These are phyloP conservation scores for Penicillium sp. DNA, from an alignment of 2,329 filamentous ascomycete species.

Conservation along the genomic window DNA sequence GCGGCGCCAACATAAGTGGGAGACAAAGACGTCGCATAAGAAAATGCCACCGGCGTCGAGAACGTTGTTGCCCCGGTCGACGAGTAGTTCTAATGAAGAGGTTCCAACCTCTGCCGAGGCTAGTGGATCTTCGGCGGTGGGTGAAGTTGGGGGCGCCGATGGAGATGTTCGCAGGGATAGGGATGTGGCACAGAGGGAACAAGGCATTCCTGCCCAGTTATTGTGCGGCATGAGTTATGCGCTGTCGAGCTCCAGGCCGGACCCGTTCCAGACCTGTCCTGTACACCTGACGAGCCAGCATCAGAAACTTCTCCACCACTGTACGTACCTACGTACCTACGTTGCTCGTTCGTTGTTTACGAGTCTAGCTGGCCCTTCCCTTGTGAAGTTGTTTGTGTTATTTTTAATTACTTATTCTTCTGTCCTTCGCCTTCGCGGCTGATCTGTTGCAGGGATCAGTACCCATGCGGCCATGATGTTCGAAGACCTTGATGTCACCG, in stretches of 20 bases:
- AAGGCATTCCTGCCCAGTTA: constrained; percentile 24
- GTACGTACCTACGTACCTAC: constrained; percentile 26
- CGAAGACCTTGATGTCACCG: constrained; percentile 28
- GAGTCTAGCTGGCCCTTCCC: no score
- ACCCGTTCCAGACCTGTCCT: constrained; percentile 45
- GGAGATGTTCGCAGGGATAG: background rate
- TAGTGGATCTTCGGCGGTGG: no score
- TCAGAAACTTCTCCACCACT: constrained; percentile 45
- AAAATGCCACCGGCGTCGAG: background rate
- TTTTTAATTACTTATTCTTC: no score
- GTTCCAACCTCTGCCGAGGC: no score
- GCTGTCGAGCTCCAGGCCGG: constrained; percentile 32
- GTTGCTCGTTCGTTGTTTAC: no score
- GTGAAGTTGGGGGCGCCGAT: no score
- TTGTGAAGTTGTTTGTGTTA: no score
- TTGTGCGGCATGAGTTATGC: constrained; percentile 36
- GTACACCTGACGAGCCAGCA: constrained; percentile 40
- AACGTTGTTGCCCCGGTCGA: background rate
- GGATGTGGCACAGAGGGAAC: background rate
- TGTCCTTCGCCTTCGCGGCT: background rate
- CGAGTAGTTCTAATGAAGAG: background rate
- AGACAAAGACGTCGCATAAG: constrained; percentile 14
- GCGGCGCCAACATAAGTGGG: constrained; percentile 26
- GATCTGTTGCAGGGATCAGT: constrained; percentile 31
- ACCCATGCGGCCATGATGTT: constrained; percentile 42